These are phyloP conservation scores for Macrocybe gigantea DNA, from an alignment of 768 basidiomycete genomes.

Conservation along the genomic window DNA sequence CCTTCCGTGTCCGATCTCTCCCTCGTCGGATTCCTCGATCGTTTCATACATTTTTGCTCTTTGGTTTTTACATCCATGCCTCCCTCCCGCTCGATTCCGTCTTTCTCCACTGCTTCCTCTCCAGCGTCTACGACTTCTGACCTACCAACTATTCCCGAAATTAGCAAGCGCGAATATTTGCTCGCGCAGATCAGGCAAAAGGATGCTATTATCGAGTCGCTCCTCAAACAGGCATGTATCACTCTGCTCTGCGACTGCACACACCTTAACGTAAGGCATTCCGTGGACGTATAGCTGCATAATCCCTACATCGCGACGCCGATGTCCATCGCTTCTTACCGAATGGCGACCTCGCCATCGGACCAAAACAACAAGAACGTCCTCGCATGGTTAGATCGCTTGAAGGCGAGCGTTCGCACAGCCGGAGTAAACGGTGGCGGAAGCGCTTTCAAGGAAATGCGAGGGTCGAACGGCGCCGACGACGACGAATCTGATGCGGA, in stretches of 20 bases:
- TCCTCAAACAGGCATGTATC: conserved; percentile 65
- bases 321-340: conserved; percentile 72
- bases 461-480: conserved; percentile 18
- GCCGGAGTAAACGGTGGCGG: conserved; percentile 37
- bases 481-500: conserved; percentile 40
- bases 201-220: conserved; percentile 79
- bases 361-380: conserved; percentile 65
- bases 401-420: conserved; percentile 54
- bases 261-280: not conserved
- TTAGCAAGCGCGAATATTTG: conserved; percentile 81
- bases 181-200: conserved; percentile 85
- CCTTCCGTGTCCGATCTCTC: no score
- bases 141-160: conserved; percentile 29
- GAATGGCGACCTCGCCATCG: conserved; percentile 71
- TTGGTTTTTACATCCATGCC: conserved; percentile 13
- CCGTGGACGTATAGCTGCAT: conserved; percentile 43
- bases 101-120: conserved; percentile 14
- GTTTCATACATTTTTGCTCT: not conserved
- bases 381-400: conserved; percentile 70
- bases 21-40: no score
- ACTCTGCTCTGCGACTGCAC: not conserved
- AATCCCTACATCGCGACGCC: conserved; percentile 80
- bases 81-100: conserved; percentile 13
- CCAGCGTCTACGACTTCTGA: conserved; percentile 28
- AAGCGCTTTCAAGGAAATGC: conserved; percentile 39